Evolutionary conservation across 2,329 filamentous ascomycete species (phyloP), one percentile per base, ranked within the genome.

Genomic region (Colletotrichum endophyticum): DNA sequence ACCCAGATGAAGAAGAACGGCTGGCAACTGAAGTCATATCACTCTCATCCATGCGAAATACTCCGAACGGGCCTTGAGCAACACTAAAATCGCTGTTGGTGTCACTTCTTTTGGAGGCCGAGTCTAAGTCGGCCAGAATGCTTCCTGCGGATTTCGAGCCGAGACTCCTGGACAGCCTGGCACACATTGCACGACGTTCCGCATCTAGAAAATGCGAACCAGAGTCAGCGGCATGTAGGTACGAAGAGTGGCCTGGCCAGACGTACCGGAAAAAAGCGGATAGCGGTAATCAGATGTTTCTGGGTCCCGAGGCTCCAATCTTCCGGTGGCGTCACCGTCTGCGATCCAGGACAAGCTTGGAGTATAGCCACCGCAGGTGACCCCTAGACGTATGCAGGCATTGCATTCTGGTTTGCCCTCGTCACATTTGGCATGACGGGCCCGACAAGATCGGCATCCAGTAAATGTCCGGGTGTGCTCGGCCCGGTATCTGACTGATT

Each of bases 351-450:
- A 53, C 44, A 53, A 53, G 44, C 44, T 53, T 25, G 44, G 15
- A 36, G 8, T 28, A 63, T 88, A 88, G 0, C 86, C 86, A 28
- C 82, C 83, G 67, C 86, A 88, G 1, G 64, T 25, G 2, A 87
- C 70, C 1, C 83, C 82, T 16, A 84, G 79, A 16, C 82, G 80
- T 27, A 76, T 74, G 72, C 87, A 88, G 49, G 83, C 83, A 2
- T 80, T 80, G 77, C 87, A 88, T 28, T 79, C 79, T 6, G 86
- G 87, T 6, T 83, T 83, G 6, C 81, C 79, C 75, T 88, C 86
- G 71, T 88, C 87, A 76, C 86, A 88, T 79, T 88, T 88, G 32
- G 84, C 81, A 78, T 88, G 87, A 22, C 87, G 84, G 70, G 78
- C 82, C n/a, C 83, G 79, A 73, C 83, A 84, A 12, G 82, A 84